Percentiles rank a stretch among this genome's conserved stretches.
These are phyloP conservation scores for Colletotrichum acutatum DNA, from an alignment of 2,329 filamentous ascomycete genomes.

Conservation along the genomic window DNA sequence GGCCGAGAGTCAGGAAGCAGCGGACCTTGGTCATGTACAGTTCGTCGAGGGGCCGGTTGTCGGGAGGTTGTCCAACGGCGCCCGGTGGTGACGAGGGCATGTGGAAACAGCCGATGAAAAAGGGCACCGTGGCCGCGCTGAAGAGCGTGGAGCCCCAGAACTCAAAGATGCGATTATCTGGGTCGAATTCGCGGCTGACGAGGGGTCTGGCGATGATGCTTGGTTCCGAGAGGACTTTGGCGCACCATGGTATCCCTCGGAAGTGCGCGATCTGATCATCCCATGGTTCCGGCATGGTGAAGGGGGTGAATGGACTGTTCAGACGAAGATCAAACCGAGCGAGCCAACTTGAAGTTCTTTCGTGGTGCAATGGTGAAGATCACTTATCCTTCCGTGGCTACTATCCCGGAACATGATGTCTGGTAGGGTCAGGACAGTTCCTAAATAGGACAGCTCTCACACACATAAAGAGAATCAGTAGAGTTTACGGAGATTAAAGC, in stretches of 20 bases:
- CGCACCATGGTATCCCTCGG: neutral
- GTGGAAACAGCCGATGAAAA: conserved; percentile 10
- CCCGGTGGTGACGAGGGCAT: neutral
- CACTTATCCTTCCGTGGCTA: neutral
- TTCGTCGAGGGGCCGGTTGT: neutral
- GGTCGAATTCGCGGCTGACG: conserved; percentile 7
- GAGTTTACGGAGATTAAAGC: neutral
- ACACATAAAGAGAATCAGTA: neutral
- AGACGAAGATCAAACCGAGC: neutral
- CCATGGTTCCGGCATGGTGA: neutral
- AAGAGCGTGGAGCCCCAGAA: conserved; percentile 2
- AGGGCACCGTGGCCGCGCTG: neutral
- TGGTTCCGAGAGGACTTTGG: neutral
- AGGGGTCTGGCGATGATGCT: neutral
- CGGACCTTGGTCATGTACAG: neutral
- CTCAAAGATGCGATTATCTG: neutral
- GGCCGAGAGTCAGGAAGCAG: neutral
- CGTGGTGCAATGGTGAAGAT: neutral
- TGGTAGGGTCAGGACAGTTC: neutral
- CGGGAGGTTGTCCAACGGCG: neutral
- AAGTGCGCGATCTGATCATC: neutral
- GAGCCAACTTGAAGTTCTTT: neutral
- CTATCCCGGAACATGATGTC: neutral
- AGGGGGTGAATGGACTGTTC: neutral
- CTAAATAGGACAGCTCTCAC: neutral